Base-by-base conservation (phyloP, 176 grass and related monocot genomes). In the Lolium rigidum region DNA sequence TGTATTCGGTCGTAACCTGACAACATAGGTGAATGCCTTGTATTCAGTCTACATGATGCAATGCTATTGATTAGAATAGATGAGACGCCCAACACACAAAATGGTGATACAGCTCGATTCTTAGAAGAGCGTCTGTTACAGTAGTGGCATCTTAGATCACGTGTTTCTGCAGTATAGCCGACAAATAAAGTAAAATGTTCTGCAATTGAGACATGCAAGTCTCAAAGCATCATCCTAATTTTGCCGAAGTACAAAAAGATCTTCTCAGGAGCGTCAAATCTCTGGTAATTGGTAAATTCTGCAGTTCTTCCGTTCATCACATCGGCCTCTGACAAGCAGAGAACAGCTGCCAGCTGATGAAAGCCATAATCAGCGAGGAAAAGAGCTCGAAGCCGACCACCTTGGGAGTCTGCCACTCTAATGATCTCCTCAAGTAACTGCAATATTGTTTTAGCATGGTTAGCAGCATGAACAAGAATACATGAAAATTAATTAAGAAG, bases 291-390 rank as follows among this genome's bases (percentile, higher is more conserved):
- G 9, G 12, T 13, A 65, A 78, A 46, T 14, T 28, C 47, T 18
- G 28, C 52, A 64, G n/a, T n/a, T 8, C 50, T 77, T 71, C 37
- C 4, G 7, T 31, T 64, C 18, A 2, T 78, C 82, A 88, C 78
- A 66, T 85, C 1, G 94, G 90, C 78, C 90, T 93, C 87, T 99
- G 97, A 69, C 97, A 99, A 94, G 97, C 94, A 16, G 89, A 97
- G 87, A 96, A 99, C 65, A 99, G 83, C 63, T 99, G 97, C 92
- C 97, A 99, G 80, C 90, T 99, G 80, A 99, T 94, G 77, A 99
- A 90, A 59, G 94, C 92, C 97, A 99, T 99, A 44, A 91, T 68
- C 83, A 99, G 62, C 1, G 97, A 99, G 79, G 92, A 99, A 67
- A 93, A 87, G 12, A 99, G 73, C 84, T 99, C 92, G 24, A 97